Evolutionary conservation across 495 filamentous ascomycete species (phyloP).

Genomic region (Evernia prunastri): DNA sequence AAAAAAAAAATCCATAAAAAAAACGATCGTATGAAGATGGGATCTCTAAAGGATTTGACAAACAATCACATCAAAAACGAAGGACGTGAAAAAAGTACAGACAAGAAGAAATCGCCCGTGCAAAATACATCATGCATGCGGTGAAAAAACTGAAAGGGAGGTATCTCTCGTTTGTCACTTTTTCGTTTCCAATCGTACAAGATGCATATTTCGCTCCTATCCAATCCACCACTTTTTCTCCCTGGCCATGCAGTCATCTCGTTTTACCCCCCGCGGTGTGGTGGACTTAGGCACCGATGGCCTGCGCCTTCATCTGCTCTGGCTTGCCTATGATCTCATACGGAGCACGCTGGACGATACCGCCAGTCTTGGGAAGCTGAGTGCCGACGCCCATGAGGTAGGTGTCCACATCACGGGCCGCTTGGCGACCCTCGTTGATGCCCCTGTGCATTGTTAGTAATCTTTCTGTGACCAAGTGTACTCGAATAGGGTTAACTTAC

Average conservation of each 20-base stretch:
- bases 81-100: background rate
- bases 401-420: constrained; percentile 87
- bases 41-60: too few species aligned
- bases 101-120: background rate
- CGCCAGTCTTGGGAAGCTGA: constrained; percentile 83
- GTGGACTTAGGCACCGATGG: constrained; percentile 16
- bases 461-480: background rate
- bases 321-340: constrained; percentile 51
- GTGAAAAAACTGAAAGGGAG: background rate
- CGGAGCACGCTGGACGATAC: constrained; percentile 81
- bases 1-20: too few species aligned
- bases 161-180: background rate
- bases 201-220: background rate
- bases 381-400: constrained; percentile 74
- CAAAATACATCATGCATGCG: background rate
- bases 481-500: constrained; percentile 47
- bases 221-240: background rate
- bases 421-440: constrained; percentile 96
- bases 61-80: background rate
- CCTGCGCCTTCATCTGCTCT: constrained; percentile 25
- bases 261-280: background rate
- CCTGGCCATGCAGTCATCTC: background rate
- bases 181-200: background rate
- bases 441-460: constrained; percentile 51
- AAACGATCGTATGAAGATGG: too few species aligned